Evolutionary conservation across 805 yeast species (phyloP).

Genomic region (Candida nitratophila): DNA sequence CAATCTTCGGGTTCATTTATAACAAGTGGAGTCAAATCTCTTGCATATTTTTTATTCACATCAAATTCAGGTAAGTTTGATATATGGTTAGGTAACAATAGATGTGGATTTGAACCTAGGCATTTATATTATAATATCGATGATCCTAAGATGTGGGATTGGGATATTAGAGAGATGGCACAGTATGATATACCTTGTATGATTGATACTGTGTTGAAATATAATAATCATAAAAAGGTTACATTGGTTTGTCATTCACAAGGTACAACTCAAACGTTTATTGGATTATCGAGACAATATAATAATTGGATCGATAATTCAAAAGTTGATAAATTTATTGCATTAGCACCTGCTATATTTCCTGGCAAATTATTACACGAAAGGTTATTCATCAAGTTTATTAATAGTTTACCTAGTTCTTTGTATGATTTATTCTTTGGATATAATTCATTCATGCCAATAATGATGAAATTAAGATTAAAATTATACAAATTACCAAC

Average conservation of each 20-base stretch:
- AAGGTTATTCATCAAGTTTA: constrained; percentile 52
- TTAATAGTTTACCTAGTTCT: constrained; percentile 42
- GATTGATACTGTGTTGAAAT: constrained; percentile 48
- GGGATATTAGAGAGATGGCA: constrained; percentile 88
- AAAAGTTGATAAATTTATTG: constrained; percentile 61
- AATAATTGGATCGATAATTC: constrained; percentile 25
- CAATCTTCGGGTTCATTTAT: constrained; percentile 84
- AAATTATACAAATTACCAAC: constrained; percentile 40
- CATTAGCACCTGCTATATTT: constrained; percentile 86
- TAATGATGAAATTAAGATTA: constrained; percentile 55
- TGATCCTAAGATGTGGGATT: constrained; percentile 72
- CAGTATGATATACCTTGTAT: constrained; percentile 69
- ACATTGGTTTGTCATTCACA: constrained; percentile 82
- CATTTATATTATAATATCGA: constrained; percentile 42
- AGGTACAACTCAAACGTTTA: constrained; percentile 83
- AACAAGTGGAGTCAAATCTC: constrained; percentile 72
- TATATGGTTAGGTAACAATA: constrained; percentile 87
- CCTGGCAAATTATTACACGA: constrained; percentile 72
- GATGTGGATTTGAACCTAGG: constrained; percentile 76
- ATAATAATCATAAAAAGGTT: constrained; percentile 36
- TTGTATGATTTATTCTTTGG: constrained; percentile 60
- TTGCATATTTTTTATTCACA: constrained; percentile 48
- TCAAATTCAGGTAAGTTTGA: constrained; percentile 52
- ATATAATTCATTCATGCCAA: constrained; percentile 66
- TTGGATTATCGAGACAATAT: constrained; percentile 50